A percentile compares a stretch with the other conserved stretches of the same genome.
Evolutionary conservation across 2,329 filamentous ascomycete genomes (phyloP).

Genomic region (Juglanconis oblonga): DNA sequence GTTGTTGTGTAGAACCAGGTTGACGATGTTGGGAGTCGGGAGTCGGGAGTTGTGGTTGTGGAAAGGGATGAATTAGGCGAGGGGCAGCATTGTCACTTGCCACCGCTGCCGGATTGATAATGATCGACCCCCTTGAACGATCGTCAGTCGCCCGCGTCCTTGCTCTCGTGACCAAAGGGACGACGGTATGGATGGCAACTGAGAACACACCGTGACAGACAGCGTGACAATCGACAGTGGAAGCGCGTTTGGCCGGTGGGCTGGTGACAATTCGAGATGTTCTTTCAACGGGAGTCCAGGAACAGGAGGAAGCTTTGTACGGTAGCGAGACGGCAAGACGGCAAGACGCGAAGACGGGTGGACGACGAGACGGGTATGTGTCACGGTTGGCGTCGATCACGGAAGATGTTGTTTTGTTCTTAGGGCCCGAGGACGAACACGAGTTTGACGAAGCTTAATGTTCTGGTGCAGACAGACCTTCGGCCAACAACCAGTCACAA

Average conservation of each 20-base stretch:
- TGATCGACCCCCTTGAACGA: slow-evolving; percentile 1
- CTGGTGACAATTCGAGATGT: neutral
- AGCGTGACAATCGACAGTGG: too few relatives aligned
- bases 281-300: neutral
- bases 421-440: neutral
- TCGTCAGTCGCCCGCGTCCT: neutral
- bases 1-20: neutral
- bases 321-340: neutral
- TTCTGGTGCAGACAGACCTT: neutral
- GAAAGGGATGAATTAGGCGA: slow-evolving; percentile 4
- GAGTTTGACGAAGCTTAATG: neutral
- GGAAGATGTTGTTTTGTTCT: neutral
- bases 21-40: neutral
- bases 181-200: too few relatives aligned
- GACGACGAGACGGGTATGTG: too few relatives aligned
- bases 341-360: too few relatives aligned
- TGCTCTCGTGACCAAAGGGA: neutral
- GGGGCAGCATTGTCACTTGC: slow-evolving; percentile 6
- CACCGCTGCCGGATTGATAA: neutral
- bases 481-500: neutral
- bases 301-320: neutral
- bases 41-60: neutral
- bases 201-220: too few relatives aligned
- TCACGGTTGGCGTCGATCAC: neutral
- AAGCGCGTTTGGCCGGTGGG: too few relatives aligned